A percentile compares a stretch with the other conserved stretches of the same genome.
phyloP scores from a whole-genome alignment of 2,329 filamentous ascomycete species.

The Venturiaceae sp. region DNA sequence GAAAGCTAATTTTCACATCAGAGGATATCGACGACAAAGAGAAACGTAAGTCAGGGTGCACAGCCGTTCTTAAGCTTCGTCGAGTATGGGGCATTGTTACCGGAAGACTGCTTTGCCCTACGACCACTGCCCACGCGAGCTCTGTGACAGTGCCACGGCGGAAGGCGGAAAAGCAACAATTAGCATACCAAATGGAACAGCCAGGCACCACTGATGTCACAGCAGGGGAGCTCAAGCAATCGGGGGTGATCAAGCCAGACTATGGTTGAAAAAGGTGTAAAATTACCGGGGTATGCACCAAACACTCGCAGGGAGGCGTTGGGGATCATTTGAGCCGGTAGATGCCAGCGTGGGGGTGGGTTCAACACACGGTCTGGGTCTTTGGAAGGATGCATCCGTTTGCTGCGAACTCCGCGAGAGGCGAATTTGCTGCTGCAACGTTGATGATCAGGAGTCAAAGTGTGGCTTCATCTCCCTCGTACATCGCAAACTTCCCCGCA shows the following conservation, averaged over 20 bases:
- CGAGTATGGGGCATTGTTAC: background rate
- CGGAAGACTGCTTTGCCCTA: background rate
- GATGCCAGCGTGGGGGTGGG: slow-evolving; percentile 5
- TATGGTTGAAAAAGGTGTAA: background rate
- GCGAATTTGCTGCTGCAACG: background rate
- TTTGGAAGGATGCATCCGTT: background rate
- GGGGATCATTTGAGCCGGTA: background rate
- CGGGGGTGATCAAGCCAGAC: background rate
- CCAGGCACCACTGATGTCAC: slow-evolving; percentile 10
- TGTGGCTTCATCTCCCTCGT: background rate
- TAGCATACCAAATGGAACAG: slow-evolving; percentile 7
- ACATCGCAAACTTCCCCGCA: background rate
- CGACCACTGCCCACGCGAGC: slow-evolving; percentile 8
- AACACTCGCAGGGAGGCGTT: slow-evolving; percentile 2
- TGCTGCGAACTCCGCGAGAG: background rate
- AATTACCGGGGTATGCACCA: background rate
- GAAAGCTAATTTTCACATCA: background rate
- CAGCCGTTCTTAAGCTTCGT: background rate
- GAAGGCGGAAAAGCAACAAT: slow-evolving; percentile 6
- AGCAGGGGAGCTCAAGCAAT: slow-evolving; percentile 5
- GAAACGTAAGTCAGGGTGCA: background rate
- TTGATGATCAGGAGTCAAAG: background rate
- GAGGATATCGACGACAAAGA: background rate
- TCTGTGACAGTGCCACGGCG: slow-evolving; percentile 6
- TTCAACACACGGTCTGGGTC: background rate